Conservation (phyloP, 164 flowering plant species). For the Litsea cubeba region DNA sequence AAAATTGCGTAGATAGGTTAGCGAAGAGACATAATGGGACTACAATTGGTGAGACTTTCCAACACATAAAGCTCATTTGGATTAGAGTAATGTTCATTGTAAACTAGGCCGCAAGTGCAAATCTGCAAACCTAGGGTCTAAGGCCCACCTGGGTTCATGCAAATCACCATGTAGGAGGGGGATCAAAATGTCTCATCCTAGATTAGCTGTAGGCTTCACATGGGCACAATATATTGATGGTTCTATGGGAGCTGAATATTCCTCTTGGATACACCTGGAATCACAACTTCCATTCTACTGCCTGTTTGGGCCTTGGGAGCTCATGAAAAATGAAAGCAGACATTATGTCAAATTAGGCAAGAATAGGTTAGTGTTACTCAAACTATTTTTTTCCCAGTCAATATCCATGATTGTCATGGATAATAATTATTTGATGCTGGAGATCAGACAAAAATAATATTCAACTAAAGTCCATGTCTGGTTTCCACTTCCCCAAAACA, state of each 20-base stretch:
- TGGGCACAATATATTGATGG: too few species aligned
- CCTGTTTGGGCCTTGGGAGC: neutral
- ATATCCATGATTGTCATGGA: too few species aligned
- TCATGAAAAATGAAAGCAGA: neutral
- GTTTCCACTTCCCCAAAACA: neutral
- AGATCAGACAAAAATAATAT: too few species aligned
- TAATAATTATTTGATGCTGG: neutral
- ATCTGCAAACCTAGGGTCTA: too few species aligned
- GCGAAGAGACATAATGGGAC: neutral
- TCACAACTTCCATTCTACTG: neutral
- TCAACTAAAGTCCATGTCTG: neutral
- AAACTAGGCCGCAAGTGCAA: too few species aligned
- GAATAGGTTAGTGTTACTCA: neutral
- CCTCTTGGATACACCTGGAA: neutral
- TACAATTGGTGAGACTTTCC: neutral
- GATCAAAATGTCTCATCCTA: too few species aligned
- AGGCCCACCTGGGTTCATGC: too few species aligned
- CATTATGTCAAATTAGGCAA: neutral
- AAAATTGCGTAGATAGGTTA: neutral
- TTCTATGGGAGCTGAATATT: too few species aligned
- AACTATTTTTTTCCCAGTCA: neutral
- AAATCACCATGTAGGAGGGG: too few species aligned
- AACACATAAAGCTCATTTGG: neutral
- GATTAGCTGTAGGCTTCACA: too few species aligned
- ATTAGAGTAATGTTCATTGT: too few species aligned